Conservation (phyloP, 1,139 yeast species). For the Kazachstania sp. region DNA sequence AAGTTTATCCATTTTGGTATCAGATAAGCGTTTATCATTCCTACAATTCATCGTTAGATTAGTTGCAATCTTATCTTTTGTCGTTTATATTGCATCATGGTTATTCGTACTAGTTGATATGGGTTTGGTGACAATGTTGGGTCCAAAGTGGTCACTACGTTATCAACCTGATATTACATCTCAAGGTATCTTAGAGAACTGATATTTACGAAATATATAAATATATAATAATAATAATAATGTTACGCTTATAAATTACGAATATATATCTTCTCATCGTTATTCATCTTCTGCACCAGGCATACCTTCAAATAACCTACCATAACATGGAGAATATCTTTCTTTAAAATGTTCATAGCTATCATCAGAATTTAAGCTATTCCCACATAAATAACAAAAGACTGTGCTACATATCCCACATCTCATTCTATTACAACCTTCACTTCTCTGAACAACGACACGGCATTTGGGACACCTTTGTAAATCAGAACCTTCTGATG, state of each 20-base stretch:
- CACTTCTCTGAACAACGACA: conserved; percentile 47
- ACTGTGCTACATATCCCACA: conserved; percentile 43
- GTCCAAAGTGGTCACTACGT: conserved; percentile 31
- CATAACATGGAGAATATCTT: conserved; percentile 40
- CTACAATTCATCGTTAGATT: conserved; percentile 67
- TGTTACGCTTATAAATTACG: not conserved
- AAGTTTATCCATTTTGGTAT: conserved; percentile 62
- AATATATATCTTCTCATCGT: not conserved
- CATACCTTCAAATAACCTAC: conserved; percentile 50
- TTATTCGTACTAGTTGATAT: conserved; percentile 28
- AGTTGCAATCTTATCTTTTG: conserved; percentile 49
- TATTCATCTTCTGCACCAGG: conserved; percentile 12
- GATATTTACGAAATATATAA: not conserved
- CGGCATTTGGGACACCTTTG: conserved; percentile 50
- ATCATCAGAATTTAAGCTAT: conserved; percentile 32
- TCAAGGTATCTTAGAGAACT: conserved; percentile 20
- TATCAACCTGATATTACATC: conserved; percentile 24
- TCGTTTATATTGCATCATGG: conserved; percentile 32
- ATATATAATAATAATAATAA: conserved; percentile 1
- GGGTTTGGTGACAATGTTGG: conserved; percentile 28
- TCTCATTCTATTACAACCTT: conserved; percentile 64
- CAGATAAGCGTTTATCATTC: conserved; percentile 69
- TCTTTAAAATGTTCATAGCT: conserved; percentile 51
- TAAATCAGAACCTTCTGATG: conserved; percentile 36
- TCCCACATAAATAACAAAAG: conserved; percentile 55